Evolutionary conservation across 1,284 basidiomycete species (phyloP).

Genomic region (Gomphus bonarii): DNA sequence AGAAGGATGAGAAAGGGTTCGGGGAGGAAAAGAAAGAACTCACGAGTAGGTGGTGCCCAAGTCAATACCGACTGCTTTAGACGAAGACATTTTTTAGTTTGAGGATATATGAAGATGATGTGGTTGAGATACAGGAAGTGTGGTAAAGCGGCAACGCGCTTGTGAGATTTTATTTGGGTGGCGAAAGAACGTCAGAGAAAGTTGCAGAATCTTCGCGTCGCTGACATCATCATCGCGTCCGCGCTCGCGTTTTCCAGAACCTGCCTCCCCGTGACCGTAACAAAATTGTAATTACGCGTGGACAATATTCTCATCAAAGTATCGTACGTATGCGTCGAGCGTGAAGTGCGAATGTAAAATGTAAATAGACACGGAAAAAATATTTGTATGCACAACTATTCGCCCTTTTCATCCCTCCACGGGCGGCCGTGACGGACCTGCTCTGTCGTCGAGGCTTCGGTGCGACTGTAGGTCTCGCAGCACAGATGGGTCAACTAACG

Average conservation of each 20-base stretch:
- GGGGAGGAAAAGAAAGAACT: constrained; percentile 23
- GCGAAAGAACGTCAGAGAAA: constrained; percentile 6
- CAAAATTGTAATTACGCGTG: not conserved
- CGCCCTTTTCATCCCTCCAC: constrained; percentile 5
- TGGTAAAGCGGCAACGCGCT: not conserved
- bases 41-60: constrained; percentile 82
- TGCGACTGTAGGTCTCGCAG: constrained; percentile 82
- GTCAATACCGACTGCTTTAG: constrained; percentile 91
- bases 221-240: constrained; percentile 11
- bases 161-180: constrained; percentile 9
- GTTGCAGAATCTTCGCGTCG: constrained; percentile 10
- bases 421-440: constrained; percentile 14
- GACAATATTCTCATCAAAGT: not conserved
- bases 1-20: constrained; percentile 6
- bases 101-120: not conserved
- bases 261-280: not conserved
- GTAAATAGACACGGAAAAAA: not conserved
- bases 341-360: not conserved
- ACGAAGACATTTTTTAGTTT: constrained; percentile 27
- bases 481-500: constrained; percentile 74
- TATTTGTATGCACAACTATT: not conserved
- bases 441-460: constrained; percentile 62
- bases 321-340: constrained; percentile 2
- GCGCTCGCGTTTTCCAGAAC: not conserved
- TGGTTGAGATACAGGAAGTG: not conserved